phyloP scores from a whole-genome alignment of 2,329 filamentous ascomycete species.

The Shiraia bambusicola region DNA sequence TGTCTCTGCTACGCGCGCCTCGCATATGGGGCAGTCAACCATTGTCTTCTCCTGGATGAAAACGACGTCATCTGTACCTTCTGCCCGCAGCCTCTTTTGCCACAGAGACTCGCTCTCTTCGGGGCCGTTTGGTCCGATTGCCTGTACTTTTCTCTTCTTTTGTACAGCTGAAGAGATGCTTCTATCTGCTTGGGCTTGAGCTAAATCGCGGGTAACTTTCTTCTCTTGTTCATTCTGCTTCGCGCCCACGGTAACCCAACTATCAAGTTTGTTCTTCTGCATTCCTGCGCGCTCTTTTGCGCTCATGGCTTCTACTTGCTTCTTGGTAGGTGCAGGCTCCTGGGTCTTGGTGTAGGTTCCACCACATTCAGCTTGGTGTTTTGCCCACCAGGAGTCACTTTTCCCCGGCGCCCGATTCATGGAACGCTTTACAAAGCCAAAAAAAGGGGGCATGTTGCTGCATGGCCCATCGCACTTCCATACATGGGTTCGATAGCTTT shows the following conservation, averaged over 20 bases:
- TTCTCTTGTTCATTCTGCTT: conserved; percentile 12
- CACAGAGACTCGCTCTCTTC: conserved; percentile 5
- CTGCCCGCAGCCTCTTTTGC: conserved; percentile 23
- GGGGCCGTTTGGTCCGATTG: conserved; percentile 4
- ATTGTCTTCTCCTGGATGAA: conserved; percentile 21
- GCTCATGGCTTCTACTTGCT: conserved; percentile 44
- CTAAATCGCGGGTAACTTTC: conserved; percentile 10
- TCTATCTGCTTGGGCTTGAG: conserved; percentile 11
- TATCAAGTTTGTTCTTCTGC: conserved; percentile 50
- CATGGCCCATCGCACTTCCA: conserved; percentile 50
- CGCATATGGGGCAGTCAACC: conserved; percentile 47
- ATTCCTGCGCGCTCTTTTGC: conserved; percentile 45
- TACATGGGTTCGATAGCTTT: conserved; percentile 49
- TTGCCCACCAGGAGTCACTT: conserved; percentile 46
- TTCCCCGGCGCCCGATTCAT: conserved; percentile 50
- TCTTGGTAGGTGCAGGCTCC: conserved; percentile 47
- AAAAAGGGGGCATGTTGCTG: conserved; percentile 42
- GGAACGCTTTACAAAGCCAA: conserved; percentile 49
- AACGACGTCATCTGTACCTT: conserved; percentile 12
- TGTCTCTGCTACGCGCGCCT: conserved; percentile 26
- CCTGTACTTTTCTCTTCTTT: conserved; percentile 13
- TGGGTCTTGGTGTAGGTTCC: conserved; percentile 46
- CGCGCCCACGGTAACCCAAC: conserved; percentile 38
- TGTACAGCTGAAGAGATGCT: conserved; percentile 5
- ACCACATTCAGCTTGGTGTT: conserved; percentile 46